These are phyloP conservation scores for Fusarium luffae DNA, from an alignment of 2,329 filamentous ascomycete genomes.

Conservation along the genomic window DNA sequence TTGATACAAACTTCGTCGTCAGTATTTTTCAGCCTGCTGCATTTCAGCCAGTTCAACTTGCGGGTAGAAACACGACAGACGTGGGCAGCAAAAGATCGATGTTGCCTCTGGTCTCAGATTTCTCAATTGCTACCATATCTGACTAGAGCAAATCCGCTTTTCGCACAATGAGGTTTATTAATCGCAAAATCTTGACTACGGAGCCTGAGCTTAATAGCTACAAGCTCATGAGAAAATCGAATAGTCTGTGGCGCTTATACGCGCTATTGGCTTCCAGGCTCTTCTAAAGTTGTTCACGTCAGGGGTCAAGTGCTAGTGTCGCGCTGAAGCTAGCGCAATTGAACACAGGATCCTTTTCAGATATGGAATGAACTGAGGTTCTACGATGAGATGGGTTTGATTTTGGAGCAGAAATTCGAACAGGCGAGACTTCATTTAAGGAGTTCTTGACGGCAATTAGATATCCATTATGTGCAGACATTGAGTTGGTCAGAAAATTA, in stretches of 20 bases:
- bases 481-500: no score
- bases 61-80: no score
- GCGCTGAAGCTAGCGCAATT: background rate
- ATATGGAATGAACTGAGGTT: background rate
- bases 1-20: fast-evolving
- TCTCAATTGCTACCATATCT: no score
- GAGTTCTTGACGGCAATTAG: no score
- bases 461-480: no score
- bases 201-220: background rate
- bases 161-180: background rate
- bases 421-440: no score
- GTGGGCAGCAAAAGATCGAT: no score
- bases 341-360: background rate
- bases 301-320: background rate
- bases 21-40: no score
- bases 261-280: background rate
- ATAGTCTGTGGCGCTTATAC: background rate
- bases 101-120: no score
- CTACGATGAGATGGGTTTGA: no score
- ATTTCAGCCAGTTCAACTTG: no score
- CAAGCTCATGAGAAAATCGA: background rate
- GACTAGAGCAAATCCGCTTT: background rate
- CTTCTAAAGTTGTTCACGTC: background rate
- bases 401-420: no score
- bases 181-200: background rate